Percentiles rank a stretch among this genome's conserved stretches.
These are phyloP conservation scores for Earliella scabrosa DNA, from an alignment of 1,284 basidiomycete genomes.

Conservation along the genomic window DNA sequence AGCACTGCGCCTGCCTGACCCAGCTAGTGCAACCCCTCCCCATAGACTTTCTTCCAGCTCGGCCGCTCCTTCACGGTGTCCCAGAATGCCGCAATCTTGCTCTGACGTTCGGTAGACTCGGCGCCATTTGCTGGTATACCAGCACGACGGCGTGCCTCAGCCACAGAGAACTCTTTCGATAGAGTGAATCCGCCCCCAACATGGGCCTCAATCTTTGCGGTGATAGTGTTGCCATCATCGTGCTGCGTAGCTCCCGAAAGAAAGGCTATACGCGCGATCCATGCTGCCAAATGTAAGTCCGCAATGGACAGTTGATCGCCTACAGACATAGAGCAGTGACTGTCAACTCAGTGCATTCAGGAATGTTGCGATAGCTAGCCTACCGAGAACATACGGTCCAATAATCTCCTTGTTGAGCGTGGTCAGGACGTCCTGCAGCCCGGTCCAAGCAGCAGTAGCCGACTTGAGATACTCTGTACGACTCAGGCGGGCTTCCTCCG, in stretches of 20 bases:
- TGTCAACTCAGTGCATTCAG: background rate
- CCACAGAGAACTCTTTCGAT: conserved; percentile 45
- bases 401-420: conserved; percentile 63
- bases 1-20: background rate
- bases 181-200: conserved; percentile 51
- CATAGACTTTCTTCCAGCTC: conserved; percentile 75
- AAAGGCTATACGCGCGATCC: conserved; percentile 68
- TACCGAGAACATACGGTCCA: conserved; percentile 77
- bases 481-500: conserved; percentile 33
- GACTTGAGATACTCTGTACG: conserved; percentile 42
- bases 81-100: conserved; percentile 68
- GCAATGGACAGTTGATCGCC: conserved; percentile 81
- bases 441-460: conserved; percentile 46
- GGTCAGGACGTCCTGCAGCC: conserved; percentile 47
- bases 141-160: conserved; percentile 36
- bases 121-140: conserved; percentile 29
- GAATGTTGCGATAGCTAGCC: conserved; percentile 22
- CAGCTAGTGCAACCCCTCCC: conserved; percentile 47
- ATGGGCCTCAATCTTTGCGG: conserved; percentile 54
- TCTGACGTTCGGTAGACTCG: conserved; percentile 35
- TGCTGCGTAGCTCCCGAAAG: conserved; percentile 56
- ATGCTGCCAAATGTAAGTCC: conserved; percentile 81
- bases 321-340: conserved; percentile 34
- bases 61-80: conserved; percentile 62
- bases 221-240: conserved; percentile 53